A percentile compares a stretch with the other conserved stretches of the same genome.
phyloP scores from a whole-genome alignment of 2,329 filamentous ascomycete species.

The Diaporthe nobilis region DNA sequence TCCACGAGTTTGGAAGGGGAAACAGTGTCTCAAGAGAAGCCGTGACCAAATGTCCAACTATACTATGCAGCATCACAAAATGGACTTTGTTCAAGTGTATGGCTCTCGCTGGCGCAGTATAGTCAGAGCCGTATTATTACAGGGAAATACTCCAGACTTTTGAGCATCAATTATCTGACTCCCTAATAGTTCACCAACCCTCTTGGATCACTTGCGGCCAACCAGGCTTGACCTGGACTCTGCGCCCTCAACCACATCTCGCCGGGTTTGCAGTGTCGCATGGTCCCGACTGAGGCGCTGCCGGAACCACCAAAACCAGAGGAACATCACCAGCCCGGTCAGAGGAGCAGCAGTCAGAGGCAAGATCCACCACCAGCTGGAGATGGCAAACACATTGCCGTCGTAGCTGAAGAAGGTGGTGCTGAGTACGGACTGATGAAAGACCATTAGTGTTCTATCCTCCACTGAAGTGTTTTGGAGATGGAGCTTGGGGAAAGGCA shows the following conservation, averaged over 20 bases:
- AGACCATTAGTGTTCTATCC: too few species aligned
- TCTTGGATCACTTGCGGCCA: neutral
- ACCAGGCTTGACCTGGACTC: neutral
- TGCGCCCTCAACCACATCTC: neutral
- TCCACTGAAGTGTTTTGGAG: neutral
- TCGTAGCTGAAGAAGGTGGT: neutral
- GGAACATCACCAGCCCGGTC: conserved; percentile 4
- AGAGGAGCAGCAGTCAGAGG: neutral
- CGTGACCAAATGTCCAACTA: neutral
- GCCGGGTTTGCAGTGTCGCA: neutral
- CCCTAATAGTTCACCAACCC: too few species aligned
- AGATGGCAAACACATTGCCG: neutral
- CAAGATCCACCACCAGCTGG: conserved; percentile 1
- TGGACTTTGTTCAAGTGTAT: neutral
- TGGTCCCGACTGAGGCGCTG: neutral
- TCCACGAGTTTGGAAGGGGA: neutral
- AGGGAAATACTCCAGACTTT: too few species aligned
- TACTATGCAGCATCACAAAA: neutral
- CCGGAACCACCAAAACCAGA: conserved; percentile 7
- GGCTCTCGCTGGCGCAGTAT: neutral
- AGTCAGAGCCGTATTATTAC: neutral
- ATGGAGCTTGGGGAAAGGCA: neutral
- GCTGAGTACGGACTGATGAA: neutral
- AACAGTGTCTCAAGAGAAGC: neutral
- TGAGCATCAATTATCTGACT: too few species aligned